Base-by-base conservation (phyloP, 495 filamentous ascomycete species). In the Trypethelium eluteriae region DNA sequence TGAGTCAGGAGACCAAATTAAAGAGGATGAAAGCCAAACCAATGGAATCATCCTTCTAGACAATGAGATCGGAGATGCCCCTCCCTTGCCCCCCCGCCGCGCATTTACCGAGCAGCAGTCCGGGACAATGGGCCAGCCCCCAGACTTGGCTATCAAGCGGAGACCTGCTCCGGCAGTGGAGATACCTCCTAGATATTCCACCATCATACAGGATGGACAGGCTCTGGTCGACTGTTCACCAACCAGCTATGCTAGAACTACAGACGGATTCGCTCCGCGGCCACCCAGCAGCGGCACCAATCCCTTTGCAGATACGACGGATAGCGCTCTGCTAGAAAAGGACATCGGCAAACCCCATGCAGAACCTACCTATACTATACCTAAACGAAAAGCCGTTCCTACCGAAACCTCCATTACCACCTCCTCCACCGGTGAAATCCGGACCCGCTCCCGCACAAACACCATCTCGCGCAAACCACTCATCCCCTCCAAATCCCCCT, bases 381-480 rank as follows among this genome's bases (percentile, higher is more conserved):
- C 76, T 2, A 78, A 78, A 68, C 71, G 76, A 57, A 77, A 76
- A 70, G 72, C 75, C 68, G 66, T 78, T 67, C 75, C 75, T 39
- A 66, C 64, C 64, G 76, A 75, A 66, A 71, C 71, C 38, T 39
- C 56, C 34, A 62, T n/a, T 14, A 63, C 3, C 11, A 34, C 3
- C 32, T 12, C 36, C 3, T 47, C 46, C 4, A 65, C 32, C 12
- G 57, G 16, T n/a, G 47, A 41, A 32, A 3, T 14, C 18, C 11
- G 53, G 7, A 6, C 5, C 6, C 53, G 53, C 3, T 59, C 53
- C 53, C n/a, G 53, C 53, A 59, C 53, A 9, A 59, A 34, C 18
- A 59, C 53, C 18, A 59, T 59, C 32, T 36, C 18, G 25, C 53
- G 53, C 10, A 59, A 59, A 18, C 53, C 53, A 32, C 53, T 59